Conservation (phyloP, 208 protist species). For the Trypanosoma boissoni region DNA sequence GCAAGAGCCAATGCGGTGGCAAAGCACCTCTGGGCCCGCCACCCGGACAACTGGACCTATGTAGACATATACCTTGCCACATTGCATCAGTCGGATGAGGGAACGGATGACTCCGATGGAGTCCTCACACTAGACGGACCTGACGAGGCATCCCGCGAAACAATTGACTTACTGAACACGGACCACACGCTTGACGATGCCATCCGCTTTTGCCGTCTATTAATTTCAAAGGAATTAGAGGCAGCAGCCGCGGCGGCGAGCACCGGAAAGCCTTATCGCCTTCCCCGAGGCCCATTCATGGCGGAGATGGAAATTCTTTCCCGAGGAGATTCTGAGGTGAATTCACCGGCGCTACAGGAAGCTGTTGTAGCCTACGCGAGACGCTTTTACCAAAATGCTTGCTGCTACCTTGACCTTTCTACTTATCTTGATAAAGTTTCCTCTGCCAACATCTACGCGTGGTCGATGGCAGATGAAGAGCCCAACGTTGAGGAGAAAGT, state of each 20-base stretch:
- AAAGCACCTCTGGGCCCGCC: conserved; percentile 45
- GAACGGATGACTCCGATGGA: conserved; percentile 2
- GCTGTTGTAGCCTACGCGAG: conserved; percentile 66
- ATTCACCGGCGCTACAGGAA: conserved; percentile 31
- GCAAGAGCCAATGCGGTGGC: conserved; percentile 56
- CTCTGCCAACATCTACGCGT: conserved; percentile 52
- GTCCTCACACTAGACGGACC: conserved; percentile 31
- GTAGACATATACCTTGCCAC: conserved; percentile 64
- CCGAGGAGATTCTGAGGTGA: conserved; percentile 15
- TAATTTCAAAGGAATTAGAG: conserved; percentile 25
- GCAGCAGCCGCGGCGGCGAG: conserved; percentile 19
- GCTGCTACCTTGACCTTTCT: conserved; percentile 82
- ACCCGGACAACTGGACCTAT: conserved; percentile 80
- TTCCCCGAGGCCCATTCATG: conserved; percentile 70
- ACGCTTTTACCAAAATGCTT: conserved; percentile 65
- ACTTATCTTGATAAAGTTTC: conserved; percentile 62
- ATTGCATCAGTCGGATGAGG: conserved; percentile 21
- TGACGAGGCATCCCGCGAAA: conserved; percentile 28
- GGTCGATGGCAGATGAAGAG: conserved; percentile 29
- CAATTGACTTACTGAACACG: conserved; percentile 33
- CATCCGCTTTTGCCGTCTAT: conserved; percentile 35
- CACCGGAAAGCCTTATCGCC: conserved; percentile 35
- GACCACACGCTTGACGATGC: conserved; percentile 48
- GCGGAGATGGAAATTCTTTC: conserved; percentile 69
- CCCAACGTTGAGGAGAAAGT: neutral